Percentiles rank a stretch among this genome's conserved stretches.
These are phyloP conservation scores for Ustilago vetiveriae DNA, from an alignment of 1,284 basidiomycete genomes.

Conservation along the genomic window DNA sequence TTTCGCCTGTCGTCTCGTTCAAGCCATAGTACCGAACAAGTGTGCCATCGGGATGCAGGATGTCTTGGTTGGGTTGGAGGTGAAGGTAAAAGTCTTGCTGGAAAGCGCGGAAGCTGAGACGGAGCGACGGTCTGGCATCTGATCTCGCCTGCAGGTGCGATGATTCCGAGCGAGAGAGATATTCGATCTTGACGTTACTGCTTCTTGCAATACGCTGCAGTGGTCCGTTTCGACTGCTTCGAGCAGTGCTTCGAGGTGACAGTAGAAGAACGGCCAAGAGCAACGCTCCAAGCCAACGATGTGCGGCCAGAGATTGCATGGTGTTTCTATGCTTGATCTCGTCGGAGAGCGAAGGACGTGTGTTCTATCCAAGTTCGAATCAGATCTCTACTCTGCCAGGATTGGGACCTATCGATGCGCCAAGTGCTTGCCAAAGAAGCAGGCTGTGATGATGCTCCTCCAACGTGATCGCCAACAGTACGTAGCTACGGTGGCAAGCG, in stretches of 20 bases:
- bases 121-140: constrained; percentile 23
- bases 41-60: constrained; percentile 58
- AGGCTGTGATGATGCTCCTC: no score
- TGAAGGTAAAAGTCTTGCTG: constrained; percentile 56
- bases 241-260: constrained; percentile 16
- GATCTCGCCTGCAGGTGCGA: constrained; percentile 13
- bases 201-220: constrained; percentile 36
- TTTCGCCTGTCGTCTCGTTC: constrained; percentile 38
- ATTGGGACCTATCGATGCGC: no score
- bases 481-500: background rate
- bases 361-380: no score
- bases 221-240: constrained; percentile 31
- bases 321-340: no score
- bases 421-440: no score
- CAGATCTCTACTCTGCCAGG: no score
- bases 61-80: constrained; percentile 52
- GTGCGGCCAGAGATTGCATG: constrained; percentile 15
- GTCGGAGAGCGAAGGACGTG: no score
- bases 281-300: constrained; percentile 26
- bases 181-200: constrained; percentile 25
- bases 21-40: constrained; percentile 37
- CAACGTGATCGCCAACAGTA: no score
- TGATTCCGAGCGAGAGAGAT: constrained; percentile 3
- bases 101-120: constrained; percentile 57
- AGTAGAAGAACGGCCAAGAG: constrained; percentile 19